A percentile compares a stretch with the other conserved stretches of the same genome.
phyloP scores from a whole-genome alignment of 371 early-diverging fungal species.

The Basidiobolus meristosporus region DNA sequence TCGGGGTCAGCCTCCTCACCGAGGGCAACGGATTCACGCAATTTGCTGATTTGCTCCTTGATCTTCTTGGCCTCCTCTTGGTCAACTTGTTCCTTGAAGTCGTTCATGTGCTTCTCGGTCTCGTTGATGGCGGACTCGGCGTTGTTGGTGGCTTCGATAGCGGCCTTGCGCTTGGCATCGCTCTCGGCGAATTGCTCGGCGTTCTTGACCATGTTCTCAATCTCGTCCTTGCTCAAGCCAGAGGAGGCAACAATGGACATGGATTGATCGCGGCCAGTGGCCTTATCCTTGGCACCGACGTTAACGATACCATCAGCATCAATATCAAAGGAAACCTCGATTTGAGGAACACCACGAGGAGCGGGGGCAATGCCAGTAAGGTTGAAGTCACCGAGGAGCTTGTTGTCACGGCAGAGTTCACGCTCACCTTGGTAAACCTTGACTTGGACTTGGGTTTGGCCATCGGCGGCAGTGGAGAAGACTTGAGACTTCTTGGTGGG shows the following conservation, averaged over 20 bases:
- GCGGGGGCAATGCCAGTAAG: constrained; percentile 74
- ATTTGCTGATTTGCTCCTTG: constrained; percentile 49
- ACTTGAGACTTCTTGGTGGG: constrained; percentile 98
- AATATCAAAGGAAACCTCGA: constrained; percentile 95
- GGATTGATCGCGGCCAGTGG: constrained; percentile 85
- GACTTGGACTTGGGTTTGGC: constrained; percentile 96
- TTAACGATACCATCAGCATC: constrained; percentile 99
- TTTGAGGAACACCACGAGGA: constrained; percentile 85
- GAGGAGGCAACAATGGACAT: constrained; percentile 94
- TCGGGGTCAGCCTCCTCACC: constrained; percentile 42
- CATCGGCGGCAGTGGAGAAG: constrained; percentile 99
- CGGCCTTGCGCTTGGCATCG: constrained; percentile 81
- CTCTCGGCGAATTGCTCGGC: constrained; percentile 81
- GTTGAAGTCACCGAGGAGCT: constrained; percentile 93
- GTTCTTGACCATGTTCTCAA: constrained; percentile 89
- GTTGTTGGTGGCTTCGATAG: constrained; percentile 83
- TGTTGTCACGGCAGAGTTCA: constrained; percentile 92
- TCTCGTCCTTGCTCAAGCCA: constrained; percentile 89
- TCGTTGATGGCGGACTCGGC: constrained; percentile 82
- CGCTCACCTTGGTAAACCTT: constrained; percentile 99
- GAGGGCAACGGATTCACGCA: constrained; percentile 47
- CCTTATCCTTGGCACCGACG: constrained; percentile 94
- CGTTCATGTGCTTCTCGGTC: constrained; percentile 83
- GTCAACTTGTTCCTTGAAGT: constrained; percentile 87
- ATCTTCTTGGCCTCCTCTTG: constrained; percentile 62